phyloP scores from a whole-genome alignment of 164 flowering plant genomes.

The Echeveria elegans region DNA sequence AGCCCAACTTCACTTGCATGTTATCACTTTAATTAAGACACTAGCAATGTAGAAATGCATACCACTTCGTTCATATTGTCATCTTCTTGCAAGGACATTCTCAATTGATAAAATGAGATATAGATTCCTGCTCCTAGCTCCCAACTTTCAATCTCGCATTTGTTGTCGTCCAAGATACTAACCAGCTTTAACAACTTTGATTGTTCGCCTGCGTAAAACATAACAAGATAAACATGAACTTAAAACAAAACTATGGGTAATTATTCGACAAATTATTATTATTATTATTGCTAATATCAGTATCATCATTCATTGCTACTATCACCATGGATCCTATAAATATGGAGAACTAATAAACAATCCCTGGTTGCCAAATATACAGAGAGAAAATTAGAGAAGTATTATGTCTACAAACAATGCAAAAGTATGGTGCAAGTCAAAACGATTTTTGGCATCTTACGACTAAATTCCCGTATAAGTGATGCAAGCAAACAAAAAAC shows the following conservation, averaged over 20 bases:
- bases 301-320: neutral
- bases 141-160: constrained; percentile 95
- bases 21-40: no score
- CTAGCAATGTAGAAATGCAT: neutral
- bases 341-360: neutral
- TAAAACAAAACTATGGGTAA: neutral
- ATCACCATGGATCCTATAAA: neutral
- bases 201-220: constrained; percentile 49
- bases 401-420: neutral
- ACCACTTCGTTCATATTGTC: constrained; percentile 49
- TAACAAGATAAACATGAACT: neutral
- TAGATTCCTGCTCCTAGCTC: constrained; percentile 95
- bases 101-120: constrained; percentile 56
- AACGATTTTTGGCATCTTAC: neutral
- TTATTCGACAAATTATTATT: neutral
- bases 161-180: constrained; percentile 74
- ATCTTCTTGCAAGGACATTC: constrained; percentile 55
- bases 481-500: neutral
- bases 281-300: neutral
- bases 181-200: constrained; percentile 77
- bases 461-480: neutral
- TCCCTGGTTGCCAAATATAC: neutral
- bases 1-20: no score
- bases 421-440: neutral
- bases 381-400: neutral